These are phyloP conservation scores for Yamagishiella unicocca DNA, from an alignment of 139 green algal genomes.

Conservation along the genomic window DNA sequence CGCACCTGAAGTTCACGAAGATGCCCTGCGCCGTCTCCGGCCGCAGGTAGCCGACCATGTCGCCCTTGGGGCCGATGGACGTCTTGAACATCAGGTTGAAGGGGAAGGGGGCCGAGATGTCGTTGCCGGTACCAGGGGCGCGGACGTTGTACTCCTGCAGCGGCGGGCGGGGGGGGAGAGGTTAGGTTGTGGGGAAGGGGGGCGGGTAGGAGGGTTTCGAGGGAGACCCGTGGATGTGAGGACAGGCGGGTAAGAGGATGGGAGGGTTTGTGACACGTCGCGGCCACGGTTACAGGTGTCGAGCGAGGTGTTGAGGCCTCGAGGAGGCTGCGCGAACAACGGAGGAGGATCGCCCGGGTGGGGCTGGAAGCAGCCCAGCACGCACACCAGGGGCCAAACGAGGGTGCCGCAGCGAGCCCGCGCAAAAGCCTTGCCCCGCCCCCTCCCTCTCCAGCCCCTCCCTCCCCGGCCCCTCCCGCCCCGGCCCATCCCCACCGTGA, in stretches of 20 bases:
- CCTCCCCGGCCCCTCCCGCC: neutral
- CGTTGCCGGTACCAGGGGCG: constrained; percentile 95
- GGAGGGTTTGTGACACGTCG: too few relatives aligned
- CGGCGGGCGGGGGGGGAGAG: neutral
- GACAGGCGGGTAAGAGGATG: neutral
- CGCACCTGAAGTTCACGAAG: constrained; percentile 94
- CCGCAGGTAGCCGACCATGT: constrained; percentile 89
- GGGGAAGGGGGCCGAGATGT: constrained; percentile 91
- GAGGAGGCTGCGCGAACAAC: too few relatives aligned
- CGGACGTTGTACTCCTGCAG: constrained; percentile 82
- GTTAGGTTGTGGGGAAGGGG: neutral
- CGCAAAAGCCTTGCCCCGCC: too few relatives aligned
- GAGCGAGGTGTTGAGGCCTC: too few relatives aligned
- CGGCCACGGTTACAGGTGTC: too few relatives aligned
- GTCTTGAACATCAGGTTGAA: constrained; percentile 99
- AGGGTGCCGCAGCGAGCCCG: too few relatives aligned
- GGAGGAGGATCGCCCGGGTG: too few relatives aligned
- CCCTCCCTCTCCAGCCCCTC: neutral
- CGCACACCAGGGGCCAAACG: too few relatives aligned
- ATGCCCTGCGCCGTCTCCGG: constrained; percentile 93
- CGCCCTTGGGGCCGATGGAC: constrained; percentile 88
- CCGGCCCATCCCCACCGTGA: constrained; percentile 61
- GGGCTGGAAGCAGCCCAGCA: too few relatives aligned
- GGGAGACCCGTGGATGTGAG: neutral
- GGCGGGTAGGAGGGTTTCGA: neutral